Evolutionary conservation across 495 filamentous ascomycete genomes (phyloP).

Genomic region (Penicillium longicatenatum): DNA sequence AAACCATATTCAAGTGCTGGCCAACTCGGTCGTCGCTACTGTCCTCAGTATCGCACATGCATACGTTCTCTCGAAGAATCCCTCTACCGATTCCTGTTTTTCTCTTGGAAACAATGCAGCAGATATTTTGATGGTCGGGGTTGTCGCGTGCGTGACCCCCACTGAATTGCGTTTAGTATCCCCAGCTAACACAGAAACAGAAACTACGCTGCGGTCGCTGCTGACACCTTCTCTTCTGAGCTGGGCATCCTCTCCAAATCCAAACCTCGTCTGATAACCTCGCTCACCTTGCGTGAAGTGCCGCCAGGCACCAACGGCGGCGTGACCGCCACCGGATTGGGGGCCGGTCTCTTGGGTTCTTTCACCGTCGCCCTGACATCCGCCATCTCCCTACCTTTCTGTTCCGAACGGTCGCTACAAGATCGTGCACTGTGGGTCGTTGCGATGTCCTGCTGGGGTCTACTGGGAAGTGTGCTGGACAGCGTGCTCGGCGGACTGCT

Average conservation of each 20-base stretch:
- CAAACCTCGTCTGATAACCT: slow-evolving; percentile 83
- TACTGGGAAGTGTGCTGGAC: slow-evolving; percentile 80
- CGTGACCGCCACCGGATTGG: slow-evolving; percentile 70
- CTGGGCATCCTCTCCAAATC: slow-evolving; percentile 83
- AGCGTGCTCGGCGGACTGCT: slow-evolving; percentile 82
- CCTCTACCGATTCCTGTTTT: slow-evolving; percentile 34
- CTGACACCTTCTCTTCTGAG: slow-evolving; percentile 95
- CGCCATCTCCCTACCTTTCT: slow-evolving; percentile 69
- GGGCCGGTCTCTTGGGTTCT: slow-evolving; percentile 74
- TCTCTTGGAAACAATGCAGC: slow-evolving; percentile 34
- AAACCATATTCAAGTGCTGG: slow-evolving; percentile 86
- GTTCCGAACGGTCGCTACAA: slow-evolving; percentile 48
- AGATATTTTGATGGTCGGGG: slow-evolving; percentile 58
- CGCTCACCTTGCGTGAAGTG: slow-evolving; percentile 69
- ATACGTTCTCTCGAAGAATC: slow-evolving; percentile 51
- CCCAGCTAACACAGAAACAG: slow-evolving; percentile 18
- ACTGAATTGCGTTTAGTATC: neutral
- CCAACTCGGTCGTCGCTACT: slow-evolving; percentile 80
- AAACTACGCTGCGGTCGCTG: slow-evolving; percentile 88
- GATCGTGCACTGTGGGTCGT: slow-evolving; percentile 58
- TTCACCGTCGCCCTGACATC: slow-evolving; percentile 69
- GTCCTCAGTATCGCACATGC: slow-evolving; percentile 71
- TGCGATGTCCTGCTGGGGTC: slow-evolving; percentile 68
- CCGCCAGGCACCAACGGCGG: slow-evolving; percentile 93
- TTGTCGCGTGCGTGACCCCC: slow-evolving; percentile 44